phyloP scores from a whole-genome alignment of 225 moss, liverwort and hornwort species.

The Polytrichum formosum region DNA sequence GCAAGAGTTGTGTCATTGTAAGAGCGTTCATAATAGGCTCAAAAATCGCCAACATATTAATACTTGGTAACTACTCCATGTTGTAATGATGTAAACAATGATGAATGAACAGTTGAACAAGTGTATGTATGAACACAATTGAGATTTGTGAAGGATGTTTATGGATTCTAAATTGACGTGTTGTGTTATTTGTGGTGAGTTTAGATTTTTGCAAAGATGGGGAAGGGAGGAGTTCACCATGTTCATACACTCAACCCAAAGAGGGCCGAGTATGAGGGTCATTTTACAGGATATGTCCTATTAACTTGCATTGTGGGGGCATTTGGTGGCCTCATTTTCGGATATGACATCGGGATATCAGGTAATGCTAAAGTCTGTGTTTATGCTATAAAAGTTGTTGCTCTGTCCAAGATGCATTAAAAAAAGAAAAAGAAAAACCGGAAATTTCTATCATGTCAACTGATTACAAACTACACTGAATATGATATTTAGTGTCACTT shows the following conservation, averaged over 20 bases:
- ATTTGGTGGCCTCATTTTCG: slow-evolving; percentile 1
- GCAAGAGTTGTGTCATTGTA: too few species aligned
- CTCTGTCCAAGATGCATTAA: background rate
- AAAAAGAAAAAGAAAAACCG: too few species aligned
- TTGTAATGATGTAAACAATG: background rate
- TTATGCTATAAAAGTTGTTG: background rate
- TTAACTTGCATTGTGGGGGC: background rate
- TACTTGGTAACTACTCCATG: background rate
- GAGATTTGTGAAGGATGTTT: too few species aligned
- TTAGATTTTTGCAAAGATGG: background rate
- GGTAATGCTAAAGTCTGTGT: background rate
- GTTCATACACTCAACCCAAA: background rate
- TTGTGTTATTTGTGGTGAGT: too few species aligned
- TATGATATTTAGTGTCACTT: too few species aligned
- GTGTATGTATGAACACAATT: too few species aligned
- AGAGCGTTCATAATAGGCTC: too few species aligned
- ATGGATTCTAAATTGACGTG: too few species aligned
- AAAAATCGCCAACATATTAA: background rate
- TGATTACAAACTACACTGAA: background rate
- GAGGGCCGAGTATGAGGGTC: background rate
- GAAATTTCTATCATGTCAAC: background rate
- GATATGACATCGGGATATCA: slow-evolving; percentile 1
- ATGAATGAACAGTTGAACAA: too few species aligned
- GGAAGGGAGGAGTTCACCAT: background rate
- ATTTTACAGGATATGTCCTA: background rate